A percentile compares a stretch with the other conserved stretches of the same genome.
phyloP scores from a whole-genome alignment of 2,329 filamentous ascomycete genomes.

The Microdochium trichocladiopsis region DNA sequence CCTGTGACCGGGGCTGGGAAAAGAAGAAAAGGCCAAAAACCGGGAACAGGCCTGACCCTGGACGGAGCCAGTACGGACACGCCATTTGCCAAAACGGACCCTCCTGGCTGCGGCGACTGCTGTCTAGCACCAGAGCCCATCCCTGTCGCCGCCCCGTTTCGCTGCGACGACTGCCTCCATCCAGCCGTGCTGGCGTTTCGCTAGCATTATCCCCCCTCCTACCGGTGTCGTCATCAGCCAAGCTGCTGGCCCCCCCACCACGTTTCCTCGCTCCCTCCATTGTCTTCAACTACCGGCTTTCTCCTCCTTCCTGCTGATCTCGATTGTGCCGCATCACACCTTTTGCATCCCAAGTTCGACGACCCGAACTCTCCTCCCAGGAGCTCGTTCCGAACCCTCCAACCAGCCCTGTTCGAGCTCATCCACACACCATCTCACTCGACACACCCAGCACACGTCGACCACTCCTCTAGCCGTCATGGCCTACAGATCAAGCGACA shows the following conservation, averaged over 20 bases:
- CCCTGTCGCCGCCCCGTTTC: neutral
- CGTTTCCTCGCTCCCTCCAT: neutral
- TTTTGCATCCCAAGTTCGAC: neutral
- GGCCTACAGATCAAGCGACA: conserved; percentile 22
- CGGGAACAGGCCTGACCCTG: neutral
- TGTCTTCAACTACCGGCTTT: neutral
- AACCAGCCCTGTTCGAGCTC: neutral
- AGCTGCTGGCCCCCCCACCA: neutral
- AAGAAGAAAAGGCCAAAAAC: neutral
- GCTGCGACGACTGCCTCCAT: neutral
- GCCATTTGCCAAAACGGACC: neutral
- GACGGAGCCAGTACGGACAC: neutral
- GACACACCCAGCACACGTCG: neutral
- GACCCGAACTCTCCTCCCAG: neutral
- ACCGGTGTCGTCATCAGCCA: neutral
- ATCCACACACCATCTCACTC: neutral
- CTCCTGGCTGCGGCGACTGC: neutral
- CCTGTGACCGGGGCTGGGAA: neutral
- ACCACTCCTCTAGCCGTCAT: conserved; percentile 20
- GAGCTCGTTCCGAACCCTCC: neutral
- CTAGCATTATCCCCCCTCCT: neutral
- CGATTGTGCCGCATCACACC: neutral
- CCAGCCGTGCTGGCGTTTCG: neutral
- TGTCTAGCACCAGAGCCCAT: neutral
- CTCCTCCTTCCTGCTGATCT: neutral